A percentile compares a stretch with the other conserved stretches of the same genome.
phyloP scores from a whole-genome alignment of 306 rosid genomes.

The Pyrus betulifolia region DNA sequence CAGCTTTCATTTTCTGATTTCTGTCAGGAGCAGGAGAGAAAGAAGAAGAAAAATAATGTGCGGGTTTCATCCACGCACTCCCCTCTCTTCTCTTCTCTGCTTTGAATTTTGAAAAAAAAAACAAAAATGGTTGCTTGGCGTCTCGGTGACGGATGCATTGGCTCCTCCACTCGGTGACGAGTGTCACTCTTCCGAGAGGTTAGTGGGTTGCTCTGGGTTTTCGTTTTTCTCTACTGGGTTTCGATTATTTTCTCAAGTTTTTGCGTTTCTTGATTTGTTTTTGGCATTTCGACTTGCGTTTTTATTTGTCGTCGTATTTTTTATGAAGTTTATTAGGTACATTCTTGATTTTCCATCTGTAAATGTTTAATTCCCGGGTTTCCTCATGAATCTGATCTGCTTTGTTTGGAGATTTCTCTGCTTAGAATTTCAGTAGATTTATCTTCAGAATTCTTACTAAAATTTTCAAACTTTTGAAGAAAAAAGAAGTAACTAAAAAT shows the following conservation, averaged over 20 bases:
- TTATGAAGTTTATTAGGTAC: background rate
- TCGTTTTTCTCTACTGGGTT: constrained; percentile 8
- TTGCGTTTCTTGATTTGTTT: constrained; percentile 1
- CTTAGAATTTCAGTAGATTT: no score
- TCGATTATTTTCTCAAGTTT: background rate
- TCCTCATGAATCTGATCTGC: constrained; percentile 16
- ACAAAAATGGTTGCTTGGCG: constrained; percentile 12
- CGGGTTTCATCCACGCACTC: constrained; percentile 33
- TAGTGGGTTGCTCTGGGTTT: constrained; percentile 18
- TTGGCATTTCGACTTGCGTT: background rate
- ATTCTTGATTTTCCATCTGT: background rate
- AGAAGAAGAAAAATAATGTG: constrained; percentile 27
- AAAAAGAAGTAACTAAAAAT: no score
- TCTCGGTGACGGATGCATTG: constrained; percentile 18
- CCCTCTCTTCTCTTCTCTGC: constrained; percentile 5
- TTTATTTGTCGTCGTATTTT: background rate
- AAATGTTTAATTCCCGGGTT: background rate
- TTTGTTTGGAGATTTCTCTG: background rate
- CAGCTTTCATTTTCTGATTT: constrained; percentile 41
- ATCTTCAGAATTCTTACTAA: no score
- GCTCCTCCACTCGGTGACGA: constrained; percentile 30
- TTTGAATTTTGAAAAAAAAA: constrained; percentile 11
- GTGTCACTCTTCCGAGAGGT: constrained; percentile 31
- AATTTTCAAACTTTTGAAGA: no score
- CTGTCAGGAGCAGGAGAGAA: constrained; percentile 21